Evolutionary conservation across 352 stramenopile genomes (phyloP), one percentile per base, ranked within the genome.

Genomic region (Globisporangium acanthophoron): DNA sequence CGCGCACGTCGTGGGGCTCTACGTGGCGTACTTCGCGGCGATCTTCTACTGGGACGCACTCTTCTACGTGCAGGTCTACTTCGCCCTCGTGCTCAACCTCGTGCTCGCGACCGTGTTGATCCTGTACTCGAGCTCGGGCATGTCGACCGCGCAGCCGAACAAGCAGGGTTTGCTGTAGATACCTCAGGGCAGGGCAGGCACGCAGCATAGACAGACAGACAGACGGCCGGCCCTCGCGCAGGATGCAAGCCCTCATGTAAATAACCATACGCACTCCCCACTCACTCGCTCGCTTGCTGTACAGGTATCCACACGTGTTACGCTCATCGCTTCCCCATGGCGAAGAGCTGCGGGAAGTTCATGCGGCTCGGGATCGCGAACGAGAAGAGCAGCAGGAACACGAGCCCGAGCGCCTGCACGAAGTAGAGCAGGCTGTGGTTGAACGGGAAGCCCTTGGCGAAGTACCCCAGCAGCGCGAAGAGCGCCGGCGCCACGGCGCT

Each of bases 381-480:
- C 9, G 83, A 88, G 57, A 92, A 89, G 39, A 90, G 65, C 5
- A 92, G 74, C 37, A 92, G 61, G 56, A 89, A 88, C 15, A 76
- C 62, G 33, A 92, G 64, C 0, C 78, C 80, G 29, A 89, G 64
- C 20, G 75, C 72, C 62, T 87, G 75, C 12, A 90, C 68, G 37
- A 90, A 90, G 67, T 88, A 92, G 6, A 92, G 63, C 47, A 90
- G 62, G 61, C 79, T 92, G 62, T 88, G 79, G 62, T 92, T 80
- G 39, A 90, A 84, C 54, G 83, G 83, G 52, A 92, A 92, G 13
- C 66, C 64, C 60, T 88, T 78, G 52, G 74, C 76, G 40, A 92
- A 87, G 70, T 90, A 92, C 3, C 77, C 83, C 9, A 92, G 57
- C 24, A 90, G 50, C 29, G 80, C 83, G 52, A 92, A 92, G n/a